Conservation (phyloP, 2,329 filamentous ascomycete species). For the Microdochium bolleyi region DNA sequence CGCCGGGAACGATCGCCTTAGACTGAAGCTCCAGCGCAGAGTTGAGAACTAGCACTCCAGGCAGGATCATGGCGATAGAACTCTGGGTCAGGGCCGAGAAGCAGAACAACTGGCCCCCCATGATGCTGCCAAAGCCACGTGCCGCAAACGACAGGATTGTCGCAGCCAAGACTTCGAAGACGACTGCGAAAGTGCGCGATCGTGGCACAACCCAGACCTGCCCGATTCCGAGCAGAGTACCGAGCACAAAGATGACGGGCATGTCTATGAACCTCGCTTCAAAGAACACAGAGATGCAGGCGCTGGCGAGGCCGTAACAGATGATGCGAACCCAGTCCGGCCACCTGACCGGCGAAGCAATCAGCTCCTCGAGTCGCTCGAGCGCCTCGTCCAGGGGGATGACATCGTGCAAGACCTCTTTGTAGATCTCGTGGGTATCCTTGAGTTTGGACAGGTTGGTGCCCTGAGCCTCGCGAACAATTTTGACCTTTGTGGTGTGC, state of each 20-base stretch:
- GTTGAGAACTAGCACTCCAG: constrained; percentile 51
- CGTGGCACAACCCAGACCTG: constrained; percentile 68
- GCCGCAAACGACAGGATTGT: constrained; percentile 62
- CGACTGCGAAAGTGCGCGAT: constrained; percentile 59
- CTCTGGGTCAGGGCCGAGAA: constrained; percentile 66
- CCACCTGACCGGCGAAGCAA: constrained; percentile 47
- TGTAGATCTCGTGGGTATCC: constrained; percentile 55
- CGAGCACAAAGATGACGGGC: constrained; percentile 68
- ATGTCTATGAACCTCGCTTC: constrained; percentile 69
- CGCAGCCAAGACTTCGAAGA: constrained; percentile 45
- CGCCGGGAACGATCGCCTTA: constrained; percentile 59
- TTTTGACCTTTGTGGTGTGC: constrained; percentile 59
- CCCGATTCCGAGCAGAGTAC: constrained; percentile 64
- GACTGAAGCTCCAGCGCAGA: constrained; percentile 59
- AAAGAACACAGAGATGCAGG: constrained; percentile 73
- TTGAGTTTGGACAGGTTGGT: constrained; percentile 54
- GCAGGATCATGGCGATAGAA: constrained; percentile 68
- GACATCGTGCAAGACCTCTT: constrained; percentile 54
- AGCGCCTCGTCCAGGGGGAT: constrained; percentile 51
- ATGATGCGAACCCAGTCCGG: constrained; percentile 46
- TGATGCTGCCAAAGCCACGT: constrained; percentile 61
- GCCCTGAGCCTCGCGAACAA: constrained; percentile 50
- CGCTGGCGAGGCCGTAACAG: constrained; percentile 69
- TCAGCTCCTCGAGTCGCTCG: constrained; percentile 42
- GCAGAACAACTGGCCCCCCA: constrained; percentile 52